These are phyloP conservation scores for Allomyces arbusculus DNA, from an alignment of 192 early-diverging fungal species.

Conservation along the genomic window DNA sequence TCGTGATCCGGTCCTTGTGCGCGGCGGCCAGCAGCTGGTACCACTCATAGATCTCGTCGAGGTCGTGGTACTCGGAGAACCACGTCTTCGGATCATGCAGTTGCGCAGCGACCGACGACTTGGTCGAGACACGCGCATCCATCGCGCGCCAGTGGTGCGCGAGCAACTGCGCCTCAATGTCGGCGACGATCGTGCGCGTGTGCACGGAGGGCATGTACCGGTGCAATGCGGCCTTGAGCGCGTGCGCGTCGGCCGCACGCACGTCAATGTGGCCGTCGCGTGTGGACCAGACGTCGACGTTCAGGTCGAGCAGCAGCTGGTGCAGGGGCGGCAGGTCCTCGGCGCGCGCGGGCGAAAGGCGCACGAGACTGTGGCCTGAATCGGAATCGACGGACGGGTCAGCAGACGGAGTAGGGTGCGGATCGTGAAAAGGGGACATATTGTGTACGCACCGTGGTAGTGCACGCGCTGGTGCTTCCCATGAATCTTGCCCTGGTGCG, in stretches of 20 bases:
- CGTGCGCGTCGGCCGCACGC: neutral
- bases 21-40: slow-evolving; percentile 9
- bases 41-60: slow-evolving; percentile 12
- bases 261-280: neutral
- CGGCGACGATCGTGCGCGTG: neutral
- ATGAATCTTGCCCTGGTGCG: too few species aligned
- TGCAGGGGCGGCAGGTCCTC: too few species aligned
- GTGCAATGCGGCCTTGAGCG: neutral
- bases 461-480: too few species aligned
- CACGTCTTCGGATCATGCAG: slow-evolving; percentile 18
- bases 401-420: too few species aligned
- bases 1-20: slow-evolving; percentile 15
- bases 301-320: too few species aligned
- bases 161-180: neutral
- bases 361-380: too few species aligned
- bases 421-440: too few species aligned
- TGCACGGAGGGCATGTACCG: neutral
- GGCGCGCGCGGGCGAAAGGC: too few species aligned
- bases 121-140: neutral
- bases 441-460: too few species aligned
- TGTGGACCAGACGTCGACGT: too few species aligned
- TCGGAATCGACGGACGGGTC: too few species aligned
- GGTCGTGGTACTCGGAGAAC: slow-evolving; percentile 17
- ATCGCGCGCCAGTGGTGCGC: neutral
- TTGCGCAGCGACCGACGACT: slow-evolving; percentile 11